Conservation (phyloP, 2,329 filamentous ascomycete species). For the Penicillium digitatum region DNA sequence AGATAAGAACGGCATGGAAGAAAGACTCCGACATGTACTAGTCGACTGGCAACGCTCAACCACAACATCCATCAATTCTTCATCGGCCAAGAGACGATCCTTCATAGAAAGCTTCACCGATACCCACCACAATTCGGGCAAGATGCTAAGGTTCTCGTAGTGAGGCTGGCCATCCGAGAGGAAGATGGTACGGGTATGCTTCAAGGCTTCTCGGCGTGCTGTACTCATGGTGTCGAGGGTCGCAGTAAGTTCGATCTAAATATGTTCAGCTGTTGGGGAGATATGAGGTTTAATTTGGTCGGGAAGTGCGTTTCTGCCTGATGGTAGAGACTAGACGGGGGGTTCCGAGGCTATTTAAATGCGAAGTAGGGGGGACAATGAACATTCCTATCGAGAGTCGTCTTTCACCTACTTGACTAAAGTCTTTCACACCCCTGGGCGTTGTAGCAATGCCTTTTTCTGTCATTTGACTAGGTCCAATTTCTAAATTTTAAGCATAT, state of each 20-base stretch:
- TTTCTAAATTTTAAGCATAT: not conserved
- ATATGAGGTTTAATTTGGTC: not conserved
- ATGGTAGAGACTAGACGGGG: not conserved
- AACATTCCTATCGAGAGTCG: not conserved
- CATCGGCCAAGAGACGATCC: not conserved
- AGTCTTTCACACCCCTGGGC: not conserved
- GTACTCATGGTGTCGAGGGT: not conserved
- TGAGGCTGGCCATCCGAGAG: not conserved
- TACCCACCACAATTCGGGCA: not conserved
- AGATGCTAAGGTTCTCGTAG: not conserved
- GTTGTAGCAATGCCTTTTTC: not conserved
- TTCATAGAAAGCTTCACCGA: not conserved
- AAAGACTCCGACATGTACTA: not conserved
- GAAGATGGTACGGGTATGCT: not conserved
- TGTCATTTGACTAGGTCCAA: not conserved
- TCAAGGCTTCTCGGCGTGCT: not conserved
- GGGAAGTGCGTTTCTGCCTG: not conserved
- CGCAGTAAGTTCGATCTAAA: not conserved
- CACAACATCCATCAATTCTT: not conserved
- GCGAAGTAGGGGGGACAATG: not conserved
- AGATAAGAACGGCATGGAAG: not conserved
- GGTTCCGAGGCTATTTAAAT: not conserved
- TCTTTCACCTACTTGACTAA: not conserved
- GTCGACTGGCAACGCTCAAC: not conserved
- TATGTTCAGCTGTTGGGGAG: not conserved